Evolutionary conservation across 202 grass and related monocot genomes (phyloP), one percentile per base, ranked within the genome.

Genomic region (Zoysia matrella): DNA sequence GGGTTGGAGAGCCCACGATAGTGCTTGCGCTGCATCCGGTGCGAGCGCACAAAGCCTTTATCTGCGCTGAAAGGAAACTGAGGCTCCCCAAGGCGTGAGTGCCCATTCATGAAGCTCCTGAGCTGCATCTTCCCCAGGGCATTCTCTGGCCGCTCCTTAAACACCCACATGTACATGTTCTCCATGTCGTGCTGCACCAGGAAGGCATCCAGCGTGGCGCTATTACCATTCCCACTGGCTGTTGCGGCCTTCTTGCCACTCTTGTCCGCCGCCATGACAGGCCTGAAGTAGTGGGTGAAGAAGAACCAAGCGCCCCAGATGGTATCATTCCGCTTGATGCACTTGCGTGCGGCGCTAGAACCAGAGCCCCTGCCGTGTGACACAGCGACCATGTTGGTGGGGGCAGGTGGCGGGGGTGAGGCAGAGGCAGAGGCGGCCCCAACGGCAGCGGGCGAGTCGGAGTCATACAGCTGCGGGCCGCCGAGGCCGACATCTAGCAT

Each of bases 251-350:
- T 97, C 85, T 97, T 97, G 76, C 42, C 77, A 48, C 69, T 63
- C 77, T 90, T 93, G 73, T 93, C 87, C 39, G 75, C 11, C 1
- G 80, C 47, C 69, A 88, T 47, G 58, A 89, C 94, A 0, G 94
- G 88, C 90, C 90, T 97, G 88, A 97, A 97, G 73, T 97, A 97
- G 94, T 90, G 87, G 80, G 87, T 94, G 89, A 97, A 97, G 90
- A 97, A 97, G 88, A 97, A 97, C 94, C 94, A 97, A 3, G 94
- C 89, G 9, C 94, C 94, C 94, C 94, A 97, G 75, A 97, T 97
- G 88, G 87, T 94, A 47, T 97, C 94, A 8, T 93, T 93, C 71
- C 94, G 86, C 88, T 94, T 97, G 16, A 89, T 88, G 53, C 91
- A 90, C 85, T 97, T 97, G 71, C 94, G 90, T 0, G 88, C 80